Evolutionary conservation across 2,329 filamentous ascomycete genomes (phyloP), one percentile per base, ranked within the genome.

Genomic region (Alternaria longipes): DNA sequence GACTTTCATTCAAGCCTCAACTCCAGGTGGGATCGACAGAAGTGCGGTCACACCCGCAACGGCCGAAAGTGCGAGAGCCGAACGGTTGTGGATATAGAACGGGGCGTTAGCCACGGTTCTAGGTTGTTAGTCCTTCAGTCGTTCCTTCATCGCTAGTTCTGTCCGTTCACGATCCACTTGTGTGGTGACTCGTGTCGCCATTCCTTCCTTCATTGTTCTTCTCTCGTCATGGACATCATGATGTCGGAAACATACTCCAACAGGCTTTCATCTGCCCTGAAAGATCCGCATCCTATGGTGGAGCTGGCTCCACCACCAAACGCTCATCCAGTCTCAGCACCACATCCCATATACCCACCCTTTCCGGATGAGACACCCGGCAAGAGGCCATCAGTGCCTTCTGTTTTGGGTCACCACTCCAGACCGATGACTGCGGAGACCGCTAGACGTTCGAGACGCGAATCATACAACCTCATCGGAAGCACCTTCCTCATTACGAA

Each of bases 401-500:
- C 46, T 5, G 30, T 50, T 4, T n/a, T 50, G 46, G 46, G 46
- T 14, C 32, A 38, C 8, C 32, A 18, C 5, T 50, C 54, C 20
- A 44, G 47, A 28, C n/a, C 30, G 4, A 2, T 36, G 30, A 58
- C 24, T 8, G 28, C 54, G 12, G 30, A 32, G 20, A 40, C 32
- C n/a, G 12, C 47, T 12, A 51, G 42, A 20, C 41, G 18, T 1
- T 36, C 46, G 18, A 75, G 72, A 49, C 71, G 61, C 45, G 68
- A 75, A 50, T 75, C 72, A 14, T 75, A 68, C 55, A 59, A 68
- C 22, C 47, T 72, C 16, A 61, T 68, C 2, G 71, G 72, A 18
- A 73, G 67, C 24, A 66, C 69, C 3, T 75, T 67, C 18, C 68
- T 75, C 12, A 62, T 75, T 22, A 69, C 72, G 7, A 57, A 62